Conservation (phyloP, 2,329 filamentous ascomycete species). For the Aureobasidium melanogenum region DNA sequence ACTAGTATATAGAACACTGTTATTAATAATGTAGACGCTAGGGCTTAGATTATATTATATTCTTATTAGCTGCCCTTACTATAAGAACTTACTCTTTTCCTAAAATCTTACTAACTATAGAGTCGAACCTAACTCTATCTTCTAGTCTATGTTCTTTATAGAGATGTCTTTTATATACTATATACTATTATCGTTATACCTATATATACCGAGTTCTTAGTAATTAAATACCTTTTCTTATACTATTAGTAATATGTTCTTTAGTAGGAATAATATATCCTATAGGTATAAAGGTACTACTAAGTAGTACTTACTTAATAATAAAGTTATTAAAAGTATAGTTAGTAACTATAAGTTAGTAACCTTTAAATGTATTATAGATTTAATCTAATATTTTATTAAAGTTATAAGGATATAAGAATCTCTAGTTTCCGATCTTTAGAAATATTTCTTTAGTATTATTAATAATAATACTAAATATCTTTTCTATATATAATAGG, state of each 20-base stretch:
- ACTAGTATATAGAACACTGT: background rate
- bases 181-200: too few species aligned
- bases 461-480: too few species aligned
- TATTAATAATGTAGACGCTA: background rate
- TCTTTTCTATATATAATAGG: too few species aligned
- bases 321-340: background rate
- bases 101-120: background rate
- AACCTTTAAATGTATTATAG: too few species aligned
- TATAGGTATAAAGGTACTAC: background rate
- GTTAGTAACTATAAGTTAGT: background rate
- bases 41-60: background rate
- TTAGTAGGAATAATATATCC: background rate
- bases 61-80: background rate
- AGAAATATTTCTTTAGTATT: too few species aligned
- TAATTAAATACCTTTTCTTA: background rate
- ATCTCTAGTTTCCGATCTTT: too few species aligned
- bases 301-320: background rate
- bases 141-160: background rate
- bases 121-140: background rate
- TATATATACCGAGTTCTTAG: too few species aligned
- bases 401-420: too few species aligned
- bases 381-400: too few species aligned
- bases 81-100: background rate
- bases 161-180: background rate
- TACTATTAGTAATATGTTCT: background rate